Percentiles rank a stretch among this genome's conserved stretches.
These are phyloP conservation scores for Claviceps fusiformis DNA, from an alignment of 2,329 filamentous ascomycete species.

Conservation along the genomic window DNA sequence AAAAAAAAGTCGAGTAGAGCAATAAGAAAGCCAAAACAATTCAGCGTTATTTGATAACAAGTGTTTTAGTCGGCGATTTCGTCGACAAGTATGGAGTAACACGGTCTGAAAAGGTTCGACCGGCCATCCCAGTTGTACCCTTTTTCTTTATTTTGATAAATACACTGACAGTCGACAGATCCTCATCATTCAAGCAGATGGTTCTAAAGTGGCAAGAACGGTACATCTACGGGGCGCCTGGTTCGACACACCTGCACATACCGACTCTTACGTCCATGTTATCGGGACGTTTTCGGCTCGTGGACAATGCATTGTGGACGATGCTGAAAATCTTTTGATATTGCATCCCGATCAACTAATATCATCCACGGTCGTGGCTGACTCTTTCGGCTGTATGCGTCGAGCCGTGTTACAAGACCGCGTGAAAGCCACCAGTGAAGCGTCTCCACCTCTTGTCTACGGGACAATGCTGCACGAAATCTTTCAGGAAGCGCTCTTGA, in stretches of 20 bases:
- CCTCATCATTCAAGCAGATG: constrained; percentile 69
- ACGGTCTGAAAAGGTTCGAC: constrained; percentile 55
- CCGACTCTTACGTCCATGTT: constrained; percentile 70
- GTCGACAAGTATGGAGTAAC: constrained; percentile 45
- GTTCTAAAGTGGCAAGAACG: constrained; percentile 47
- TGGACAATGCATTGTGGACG: constrained; percentile 70
- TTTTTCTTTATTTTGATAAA: not conserved
- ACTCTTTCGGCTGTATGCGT: constrained; percentile 84
- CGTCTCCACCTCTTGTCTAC: constrained; percentile 72
- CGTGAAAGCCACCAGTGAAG: constrained; percentile 76
- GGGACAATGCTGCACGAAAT: constrained; percentile 90
- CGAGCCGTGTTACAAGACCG: constrained; percentile 89
- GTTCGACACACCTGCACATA: constrained; percentile 64
- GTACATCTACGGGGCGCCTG: constrained; percentile 76
- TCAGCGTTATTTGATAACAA: constrained; percentile 73
- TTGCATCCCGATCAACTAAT: constrained; percentile 91
- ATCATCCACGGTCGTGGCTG: constrained; percentile 89
- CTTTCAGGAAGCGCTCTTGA: constrained; percentile 78
- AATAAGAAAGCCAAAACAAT: constrained; percentile 58
- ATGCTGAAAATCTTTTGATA: constrained; percentile 72
- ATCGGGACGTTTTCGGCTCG: constrained; percentile 60
- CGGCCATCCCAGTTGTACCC: constrained; percentile 5
- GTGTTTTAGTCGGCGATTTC: constrained; percentile 58
- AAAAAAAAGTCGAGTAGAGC: constrained; percentile 45
- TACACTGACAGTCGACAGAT: constrained; percentile 37